phyloP scores from a whole-genome alignment of 345 rosid genomes.

The Eutrema japonicum region DNA sequence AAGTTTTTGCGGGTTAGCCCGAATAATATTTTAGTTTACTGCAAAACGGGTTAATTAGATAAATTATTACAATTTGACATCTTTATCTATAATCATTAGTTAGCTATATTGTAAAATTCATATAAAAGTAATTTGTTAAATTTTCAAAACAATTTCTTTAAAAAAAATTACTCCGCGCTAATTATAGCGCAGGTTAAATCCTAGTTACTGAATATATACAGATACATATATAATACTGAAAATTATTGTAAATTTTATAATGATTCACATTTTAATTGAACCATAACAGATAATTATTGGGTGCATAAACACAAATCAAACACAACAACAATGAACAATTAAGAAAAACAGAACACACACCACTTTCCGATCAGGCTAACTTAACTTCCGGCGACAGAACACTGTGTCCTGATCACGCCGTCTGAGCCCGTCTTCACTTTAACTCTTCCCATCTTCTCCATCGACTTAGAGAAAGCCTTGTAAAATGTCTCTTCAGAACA shows the following conservation, averaged over 20 bases:
- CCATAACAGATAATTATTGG: not conserved
- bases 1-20: too few relatives aligned
- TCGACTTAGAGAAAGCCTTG: constrained; percentile 61
- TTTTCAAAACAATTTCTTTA: too few relatives aligned
- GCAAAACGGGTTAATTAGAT: too few relatives aligned
- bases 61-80: too few relatives aligned
- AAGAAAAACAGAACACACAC: constrained; percentile 15
- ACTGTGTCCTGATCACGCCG: constrained; percentile 74
- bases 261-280: constrained; percentile 17
- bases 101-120: too few relatives aligned
- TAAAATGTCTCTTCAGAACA: constrained; percentile 59
- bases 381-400: constrained; percentile 67
- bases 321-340: constrained; percentile 16
- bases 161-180: too few relatives aligned
- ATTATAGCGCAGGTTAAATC: too few relatives aligned
- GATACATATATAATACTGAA: too few relatives aligned
- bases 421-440: constrained; percentile 68
- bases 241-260: not conserved
- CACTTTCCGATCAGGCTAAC: not conserved
- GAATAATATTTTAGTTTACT: too few relatives aligned
- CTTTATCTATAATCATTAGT: too few relatives aligned
- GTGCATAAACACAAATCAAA: constrained; percentile 25
- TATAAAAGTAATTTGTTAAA: too few relatives aligned
- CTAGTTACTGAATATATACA: too few relatives aligned
- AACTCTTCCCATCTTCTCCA: constrained; percentile 80